Percentiles rank a stretch among this genome's conserved stretches.
Conservation (phyloP, 805 yeast genomes). For the Hanseniaspora occidentalis region DNA sequence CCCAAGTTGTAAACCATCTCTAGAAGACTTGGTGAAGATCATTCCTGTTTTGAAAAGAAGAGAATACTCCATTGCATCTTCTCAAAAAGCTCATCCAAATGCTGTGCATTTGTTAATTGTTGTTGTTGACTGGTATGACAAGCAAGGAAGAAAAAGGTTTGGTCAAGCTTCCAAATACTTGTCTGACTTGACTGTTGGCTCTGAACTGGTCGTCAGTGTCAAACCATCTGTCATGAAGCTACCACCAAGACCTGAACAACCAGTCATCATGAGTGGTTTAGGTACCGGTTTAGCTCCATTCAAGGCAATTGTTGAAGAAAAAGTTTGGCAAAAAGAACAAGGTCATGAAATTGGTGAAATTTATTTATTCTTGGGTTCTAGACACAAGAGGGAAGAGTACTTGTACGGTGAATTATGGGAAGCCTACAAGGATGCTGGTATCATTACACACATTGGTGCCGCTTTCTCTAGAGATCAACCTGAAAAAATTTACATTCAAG, state of each 20-base stretch:
- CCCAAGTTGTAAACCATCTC: constrained; percentile 67
- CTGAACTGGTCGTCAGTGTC: constrained; percentile 84
- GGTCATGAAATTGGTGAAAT: constrained; percentile 84
- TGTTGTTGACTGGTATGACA: constrained; percentile 91
- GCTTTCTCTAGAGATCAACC: constrained; percentile 98
- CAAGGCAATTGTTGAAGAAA: constrained; percentile 94
- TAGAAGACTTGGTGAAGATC: constrained; percentile 55
- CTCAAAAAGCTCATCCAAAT: constrained; percentile 83
- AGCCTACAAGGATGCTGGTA: constrained; percentile 84
- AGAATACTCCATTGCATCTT: constrained; percentile 95
- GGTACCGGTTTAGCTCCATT: constrained; percentile 98
- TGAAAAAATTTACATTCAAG: constrained; percentile 89
- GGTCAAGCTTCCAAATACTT: constrained; percentile 93
- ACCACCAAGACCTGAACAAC: constrained; percentile 77
- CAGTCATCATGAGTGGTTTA: constrained; percentile 91
- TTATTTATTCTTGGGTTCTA: constrained; percentile 80
- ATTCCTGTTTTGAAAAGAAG: constrained; percentile 88
- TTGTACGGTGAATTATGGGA: constrained; percentile 96
- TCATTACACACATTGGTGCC: constrained; percentile 90
- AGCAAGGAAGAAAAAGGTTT: constrained; percentile 69
- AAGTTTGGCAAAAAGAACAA: constrained; percentile 82
- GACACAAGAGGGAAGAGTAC: constrained; percentile 92
- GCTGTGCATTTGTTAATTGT: constrained; percentile 86
- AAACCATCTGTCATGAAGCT: constrained; percentile 96
- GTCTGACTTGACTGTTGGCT: constrained; percentile 66